These are phyloP conservation scores for Coemansia sp. DNA, from an alignment of 192 early-diverging fungal species.

Conservation along the genomic window DNA sequence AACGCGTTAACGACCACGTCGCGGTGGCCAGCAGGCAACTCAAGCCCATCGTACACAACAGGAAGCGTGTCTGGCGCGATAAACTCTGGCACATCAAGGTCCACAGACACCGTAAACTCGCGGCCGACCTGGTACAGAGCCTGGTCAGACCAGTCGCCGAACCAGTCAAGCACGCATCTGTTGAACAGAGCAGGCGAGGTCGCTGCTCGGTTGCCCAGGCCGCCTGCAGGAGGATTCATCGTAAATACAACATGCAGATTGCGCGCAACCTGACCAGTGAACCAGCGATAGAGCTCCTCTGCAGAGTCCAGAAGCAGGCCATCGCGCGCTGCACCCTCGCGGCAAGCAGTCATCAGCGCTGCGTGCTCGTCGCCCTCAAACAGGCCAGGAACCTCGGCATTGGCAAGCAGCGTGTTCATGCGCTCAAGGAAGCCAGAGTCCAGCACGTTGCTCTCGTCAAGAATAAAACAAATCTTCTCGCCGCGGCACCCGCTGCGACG, in stretches of 20 bases:
- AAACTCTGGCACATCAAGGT: constrained; percentile 77
- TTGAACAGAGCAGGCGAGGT: constrained; percentile 99
- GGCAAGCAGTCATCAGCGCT: constrained; percentile 90
- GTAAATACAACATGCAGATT: constrained; percentile 99
- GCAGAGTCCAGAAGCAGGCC: constrained; percentile 89
- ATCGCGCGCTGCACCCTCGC: constrained; percentile 90
- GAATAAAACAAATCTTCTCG: constrained; percentile 96
- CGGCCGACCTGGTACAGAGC: constrained; percentile 98
- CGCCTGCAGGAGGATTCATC: constrained; percentile 98
- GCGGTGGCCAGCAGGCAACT: constrained; percentile 73
- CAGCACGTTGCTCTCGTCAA: constrained; percentile 98
- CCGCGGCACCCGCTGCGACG: constrained; percentile 92
- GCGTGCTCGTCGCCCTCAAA: constrained; percentile 98
- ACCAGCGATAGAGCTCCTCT: constrained; percentile 98
- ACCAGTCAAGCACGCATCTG: constrained; percentile 99
- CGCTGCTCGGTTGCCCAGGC: constrained; percentile 87
- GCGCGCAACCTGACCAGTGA: constrained; percentile 91
- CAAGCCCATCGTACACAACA: constrained; percentile 69
- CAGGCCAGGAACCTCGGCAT: constrained; percentile 97
- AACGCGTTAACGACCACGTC: constrained; percentile 83
- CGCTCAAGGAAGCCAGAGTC: constrained; percentile 97
- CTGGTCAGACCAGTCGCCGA: constrained; percentile 98
- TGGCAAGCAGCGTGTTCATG: constrained; percentile 99
- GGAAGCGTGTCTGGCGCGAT: constrained; percentile 72
- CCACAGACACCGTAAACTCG: constrained; percentile 90